Evolutionary conservation across 768 basidiomycete genomes (phyloP), one percentile per base, ranked within the genome.

Genomic region (Xanthoconium purpureum): DNA sequence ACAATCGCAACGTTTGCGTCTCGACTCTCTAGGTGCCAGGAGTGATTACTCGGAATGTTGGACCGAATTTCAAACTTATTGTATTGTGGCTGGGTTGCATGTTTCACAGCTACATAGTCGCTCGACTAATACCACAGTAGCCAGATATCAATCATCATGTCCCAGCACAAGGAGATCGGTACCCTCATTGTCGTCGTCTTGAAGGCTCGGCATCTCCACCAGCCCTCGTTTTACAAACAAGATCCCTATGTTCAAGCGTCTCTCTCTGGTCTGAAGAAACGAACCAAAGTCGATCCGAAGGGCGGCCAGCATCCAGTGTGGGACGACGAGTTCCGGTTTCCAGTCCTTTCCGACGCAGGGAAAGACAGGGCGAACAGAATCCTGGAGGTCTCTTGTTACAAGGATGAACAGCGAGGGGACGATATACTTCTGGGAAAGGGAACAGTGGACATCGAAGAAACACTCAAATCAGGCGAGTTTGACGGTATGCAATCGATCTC

Each of bases 281-380:
- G 81, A 55, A 94, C 92, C 1, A 77, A 81, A 51, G 79, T 85
- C 56, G 88, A 92, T 64, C 77, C 84, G 61, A 92, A 87, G 67
- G 94, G 94, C 3, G 95, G 95, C 0, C 95, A 98, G 67, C 89
- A 91, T 71, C 95, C 95, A 3, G 83, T 87, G 56, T 98, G 94
- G 93, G 94, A 97, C 67, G 84, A 84, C 35, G 94, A 97, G 71
- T 71, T 95, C 50, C 83, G 92, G 42, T 85, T 94, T 69, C 80
- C 85, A 6, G 78, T 98, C 46, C 69, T 81, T 62, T 84, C 83
- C 63, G 80, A 81, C n/a, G 69, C 67, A 10, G 80, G 82, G 35
- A 84, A 84, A 59, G 70, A 71, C 46, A 69, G 50, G 6, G 48
- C 36, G 24, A 75, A 77, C 60, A 75, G 87, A 69, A 82, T 78